A percentile compares a stretch with the other conserved stretches of the same genome.
These are phyloP conservation scores for Nothopassalora personata DNA, from an alignment of 2,329 filamentous ascomycete genomes.

Conservation along the genomic window DNA sequence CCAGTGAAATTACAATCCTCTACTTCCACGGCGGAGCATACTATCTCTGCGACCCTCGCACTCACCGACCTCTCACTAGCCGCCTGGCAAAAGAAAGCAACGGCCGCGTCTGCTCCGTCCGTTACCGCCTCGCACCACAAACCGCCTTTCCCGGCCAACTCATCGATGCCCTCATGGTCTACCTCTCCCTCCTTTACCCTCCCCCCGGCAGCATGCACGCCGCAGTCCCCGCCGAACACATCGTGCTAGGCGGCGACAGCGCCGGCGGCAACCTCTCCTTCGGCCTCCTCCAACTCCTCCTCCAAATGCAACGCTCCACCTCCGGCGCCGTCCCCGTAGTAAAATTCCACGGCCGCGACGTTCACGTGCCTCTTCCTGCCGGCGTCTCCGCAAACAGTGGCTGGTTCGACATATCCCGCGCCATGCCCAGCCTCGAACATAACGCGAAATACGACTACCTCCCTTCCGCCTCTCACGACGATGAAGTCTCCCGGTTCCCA, in stretches of 20 bases:
- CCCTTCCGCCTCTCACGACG: slow-evolving; percentile 38
- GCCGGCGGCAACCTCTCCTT: slow-evolving; percentile 69
- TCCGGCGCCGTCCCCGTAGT: slow-evolving; percentile 44
- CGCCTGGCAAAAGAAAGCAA: slow-evolving; percentile 61
- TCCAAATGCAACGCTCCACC: slow-evolving; percentile 53
- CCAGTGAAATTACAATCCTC: slow-evolving; percentile 58
- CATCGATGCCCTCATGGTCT: slow-evolving; percentile 66
- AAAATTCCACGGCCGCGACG: slow-evolving; percentile 55
- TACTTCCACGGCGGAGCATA: slow-evolving; percentile 76
- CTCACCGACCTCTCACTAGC: slow-evolving; percentile 55
- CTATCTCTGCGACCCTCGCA: slow-evolving; percentile 64
- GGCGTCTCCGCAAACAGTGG: slow-evolving; percentile 59
- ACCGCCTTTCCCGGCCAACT: slow-evolving; percentile 69
- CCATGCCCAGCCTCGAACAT: slow-evolving; percentile 50
- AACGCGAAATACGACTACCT: slow-evolving; percentile 62
- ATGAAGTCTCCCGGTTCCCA: slow-evolving; percentile 35
- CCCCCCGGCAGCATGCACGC: slow-evolving; percentile 62
- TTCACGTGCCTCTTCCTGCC: slow-evolving; percentile 61
- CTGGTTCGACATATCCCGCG: slow-evolving; percentile 67
- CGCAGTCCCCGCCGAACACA: slow-evolving; percentile 58
- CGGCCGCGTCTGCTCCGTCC: slow-evolving; percentile 65
- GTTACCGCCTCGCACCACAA: slow-evolving; percentile 71
- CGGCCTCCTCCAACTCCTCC: slow-evolving; percentile 61
- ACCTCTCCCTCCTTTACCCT: slow-evolving; percentile 68
- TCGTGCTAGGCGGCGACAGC: slow-evolving; percentile 69